Percentiles rank a stretch among this genome's conserved stretches.
phyloP scores from a whole-genome alignment of 148 eudicot genomes.

The Persicaria maculosa region DNA sequence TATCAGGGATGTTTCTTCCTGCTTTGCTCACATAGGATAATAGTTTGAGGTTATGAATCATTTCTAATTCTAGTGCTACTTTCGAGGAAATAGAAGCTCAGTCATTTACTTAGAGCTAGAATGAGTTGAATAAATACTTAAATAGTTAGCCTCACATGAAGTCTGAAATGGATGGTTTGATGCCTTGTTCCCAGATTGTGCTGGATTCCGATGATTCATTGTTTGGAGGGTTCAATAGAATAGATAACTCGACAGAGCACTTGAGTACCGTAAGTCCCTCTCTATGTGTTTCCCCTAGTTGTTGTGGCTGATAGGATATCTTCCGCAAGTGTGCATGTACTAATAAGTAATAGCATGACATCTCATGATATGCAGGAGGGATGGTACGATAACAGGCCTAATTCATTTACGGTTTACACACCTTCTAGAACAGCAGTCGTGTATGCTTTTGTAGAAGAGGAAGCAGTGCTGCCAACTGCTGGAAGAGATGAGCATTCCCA shows the following conservation, averaged over 20 bases:
- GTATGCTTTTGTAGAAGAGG: conserved; percentile 45
- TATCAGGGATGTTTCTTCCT: too few species aligned
- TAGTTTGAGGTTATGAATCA: neutral
- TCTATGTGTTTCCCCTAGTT: neutral
- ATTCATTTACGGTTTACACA: conserved; percentile 66
- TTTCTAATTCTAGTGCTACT: too few species aligned
- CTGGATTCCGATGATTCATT: conserved; percentile 71
- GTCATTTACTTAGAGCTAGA: too few species aligned
- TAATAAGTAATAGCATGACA: neutral
- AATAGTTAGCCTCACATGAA: neutral
- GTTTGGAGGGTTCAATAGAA: conserved; percentile 83
- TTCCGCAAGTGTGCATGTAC: neutral
- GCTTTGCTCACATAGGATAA: conserved; percentile 30
- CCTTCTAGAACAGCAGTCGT: conserved; percentile 87
- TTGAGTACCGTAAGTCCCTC: conserved; percentile 67
- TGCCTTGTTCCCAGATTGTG: conserved; percentile 46
- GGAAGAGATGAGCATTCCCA: neutral
- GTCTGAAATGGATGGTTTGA: neutral
- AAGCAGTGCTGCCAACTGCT: neutral
- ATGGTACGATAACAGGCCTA: conserved; percentile 59
- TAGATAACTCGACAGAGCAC: conserved; percentile 60
- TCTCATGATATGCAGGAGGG: conserved; percentile 49
- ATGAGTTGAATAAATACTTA: too few species aligned
- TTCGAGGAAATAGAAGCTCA: too few species aligned
- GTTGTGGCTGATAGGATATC: neutral